phyloP scores from a whole-genome alignment of 352 stramenopile species.

The Globisporangium heterothallicum region DNA sequence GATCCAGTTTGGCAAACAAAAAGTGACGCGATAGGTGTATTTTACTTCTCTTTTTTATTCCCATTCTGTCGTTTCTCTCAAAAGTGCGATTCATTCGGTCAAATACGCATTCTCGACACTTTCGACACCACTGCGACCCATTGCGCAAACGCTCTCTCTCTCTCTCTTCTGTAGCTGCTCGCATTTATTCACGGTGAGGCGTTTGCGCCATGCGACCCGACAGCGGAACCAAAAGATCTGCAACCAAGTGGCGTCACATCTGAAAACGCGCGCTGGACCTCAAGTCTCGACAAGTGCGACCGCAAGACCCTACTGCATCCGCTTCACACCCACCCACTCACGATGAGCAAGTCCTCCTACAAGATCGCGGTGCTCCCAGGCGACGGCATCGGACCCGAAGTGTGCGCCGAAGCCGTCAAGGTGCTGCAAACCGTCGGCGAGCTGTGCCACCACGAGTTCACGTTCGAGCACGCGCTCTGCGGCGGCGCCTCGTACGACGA shows the following conservation, averaged over 20 bases:
- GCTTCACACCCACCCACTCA: background rate
- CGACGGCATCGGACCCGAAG: constrained; percentile 99
- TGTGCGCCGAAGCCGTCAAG: constrained; percentile 91
- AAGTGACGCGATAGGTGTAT: too few species aligned
- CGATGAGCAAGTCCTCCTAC: constrained; percentile 43
- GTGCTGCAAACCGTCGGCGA: constrained; percentile 82
- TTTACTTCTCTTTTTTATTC: too few species aligned
- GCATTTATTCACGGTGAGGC: background rate
- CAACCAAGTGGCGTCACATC: background rate
- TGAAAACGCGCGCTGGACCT: background rate
- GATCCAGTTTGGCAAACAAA: too few species aligned
- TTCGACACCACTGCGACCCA: background rate
- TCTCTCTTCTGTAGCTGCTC: background rate
- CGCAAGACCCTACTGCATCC: background rate
- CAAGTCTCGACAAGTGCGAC: constrained; percentile 9
- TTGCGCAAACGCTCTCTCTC: background rate
- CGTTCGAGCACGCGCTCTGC: constrained; percentile 94
- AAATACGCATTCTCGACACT: background rate
- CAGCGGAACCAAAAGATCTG: too few species aligned
- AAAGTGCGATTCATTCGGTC: background rate
- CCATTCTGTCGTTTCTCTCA: background rate
- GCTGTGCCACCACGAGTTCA: constrained; percentile 88
- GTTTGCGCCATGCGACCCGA: background rate
- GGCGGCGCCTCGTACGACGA: constrained; percentile 94
- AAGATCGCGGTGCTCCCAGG: constrained; percentile 95